Conservation (phyloP, 441 rosid genomes). For the Croton setiger region DNA sequence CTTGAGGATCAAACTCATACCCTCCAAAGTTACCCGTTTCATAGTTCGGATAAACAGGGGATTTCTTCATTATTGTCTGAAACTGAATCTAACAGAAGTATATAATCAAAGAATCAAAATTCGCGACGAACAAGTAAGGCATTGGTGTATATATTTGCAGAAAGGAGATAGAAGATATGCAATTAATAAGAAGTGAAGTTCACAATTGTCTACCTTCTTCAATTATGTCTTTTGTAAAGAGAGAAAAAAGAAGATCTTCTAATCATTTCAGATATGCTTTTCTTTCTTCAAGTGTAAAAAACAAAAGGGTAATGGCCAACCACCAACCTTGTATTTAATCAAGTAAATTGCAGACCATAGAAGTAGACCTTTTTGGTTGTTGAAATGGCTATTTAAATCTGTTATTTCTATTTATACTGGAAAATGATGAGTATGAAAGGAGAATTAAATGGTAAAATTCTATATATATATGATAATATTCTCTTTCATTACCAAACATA, state of each 20-base stretch:
- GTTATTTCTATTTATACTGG: not conserved
- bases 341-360: not conserved
- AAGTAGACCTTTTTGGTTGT: constrained; percentile 24
- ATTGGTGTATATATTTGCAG: not conserved
- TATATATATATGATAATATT: not conserved
- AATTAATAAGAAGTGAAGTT: constrained; percentile 9
- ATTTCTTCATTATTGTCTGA: constrained; percentile 32
- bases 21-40: constrained; percentile 37
- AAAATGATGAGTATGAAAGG: not conserved
- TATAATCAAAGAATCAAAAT: constrained; percentile 2
- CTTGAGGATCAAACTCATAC: constrained; percentile 41
- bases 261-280: constrained; percentile 15
- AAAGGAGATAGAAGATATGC: not conserved
- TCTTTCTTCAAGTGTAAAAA: constrained; percentile 4
- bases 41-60: constrained; percentile 24
- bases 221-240: constrained; percentile 15
- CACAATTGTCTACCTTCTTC: constrained; percentile 16
- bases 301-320: constrained; percentile 25
- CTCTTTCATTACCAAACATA: constrained; percentile 6
- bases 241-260: constrained; percentile 1
- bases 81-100: not conserved
- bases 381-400: constrained; percentile 17
- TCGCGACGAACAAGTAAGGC: not conserved
- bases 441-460: constrained; percentile 1
- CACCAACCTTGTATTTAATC: constrained; percentile 18